Conservation (phyloP, 495 filamentous ascomycete genomes). For the Aspergillus conjunctus region DNA sequence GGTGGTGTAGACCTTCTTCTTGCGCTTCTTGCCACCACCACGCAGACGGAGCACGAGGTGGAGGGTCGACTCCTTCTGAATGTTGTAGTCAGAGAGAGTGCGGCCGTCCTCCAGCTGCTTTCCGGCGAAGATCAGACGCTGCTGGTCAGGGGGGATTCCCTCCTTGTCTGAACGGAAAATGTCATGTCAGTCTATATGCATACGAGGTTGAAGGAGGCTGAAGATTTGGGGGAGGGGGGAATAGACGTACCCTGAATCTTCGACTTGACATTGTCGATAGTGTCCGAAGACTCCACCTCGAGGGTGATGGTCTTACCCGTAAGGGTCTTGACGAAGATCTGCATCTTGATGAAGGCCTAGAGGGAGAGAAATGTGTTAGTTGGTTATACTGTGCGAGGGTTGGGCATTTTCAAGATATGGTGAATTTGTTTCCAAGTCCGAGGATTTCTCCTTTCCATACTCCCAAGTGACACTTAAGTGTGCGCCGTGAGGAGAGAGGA, state of each 20-base stretch:
- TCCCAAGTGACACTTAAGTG: neutral
- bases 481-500: neutral
- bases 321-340: slow-evolving; percentile 99
- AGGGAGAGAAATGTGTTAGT: neutral
- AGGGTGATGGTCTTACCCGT: slow-evolving; percentile 99
- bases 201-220: neutral
- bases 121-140: slow-evolving; percentile 99
- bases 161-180: slow-evolving; percentile 79
- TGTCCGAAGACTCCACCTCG: slow-evolving; percentile 99
- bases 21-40: slow-evolving; percentile 96
- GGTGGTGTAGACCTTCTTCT: slow-evolving; percentile 99
- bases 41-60: slow-evolving; percentile 98
- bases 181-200: slow-evolving; percentile 14
- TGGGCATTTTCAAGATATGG: neutral
- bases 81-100: slow-evolving; percentile 99
- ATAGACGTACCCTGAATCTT: slow-evolving; percentile 68
- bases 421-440: no score
- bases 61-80: slow-evolving; percentile 99
- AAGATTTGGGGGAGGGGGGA: neutral
- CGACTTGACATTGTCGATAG: slow-evolving; percentile 99
- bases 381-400: neutral
- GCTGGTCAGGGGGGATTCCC: slow-evolving; percentile 99
- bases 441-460: neutral
- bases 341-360: slow-evolving; percentile 72
- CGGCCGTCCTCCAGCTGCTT: slow-evolving; percentile 99